Evolutionary conservation across 805 yeast genomes (phyloP), one percentile per base, ranked within the genome.

Genomic region (Peterozyma xylosa): DNA sequence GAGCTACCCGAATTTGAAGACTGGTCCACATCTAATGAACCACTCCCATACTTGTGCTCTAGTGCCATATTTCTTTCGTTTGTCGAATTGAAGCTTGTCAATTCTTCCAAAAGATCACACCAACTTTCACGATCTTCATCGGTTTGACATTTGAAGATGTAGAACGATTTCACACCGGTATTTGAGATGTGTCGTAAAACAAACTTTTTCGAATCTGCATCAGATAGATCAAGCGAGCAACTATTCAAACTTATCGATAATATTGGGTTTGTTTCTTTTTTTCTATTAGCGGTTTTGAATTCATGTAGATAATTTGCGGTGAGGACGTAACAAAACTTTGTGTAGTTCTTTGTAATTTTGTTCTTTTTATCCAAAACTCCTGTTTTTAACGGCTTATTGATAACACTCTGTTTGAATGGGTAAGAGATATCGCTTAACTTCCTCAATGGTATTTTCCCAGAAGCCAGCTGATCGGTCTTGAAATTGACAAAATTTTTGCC

Each of bases 261-360:
- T 3, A 67, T 42, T 5, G 77, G 78, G 21, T 54, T 55, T 47
- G 71, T 71, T 41, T 78, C 82, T 48, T 74, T 73, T 52, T 72
- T 76, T 35, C 81, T 65, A 57, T 76, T 80, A 27, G 66, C 58
- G 0, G 79, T 63, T 53, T 74, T 78, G 60, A 81, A 82, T 58
- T 82, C 88, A 59, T 81, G 88, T 34, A 82, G 57, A 48, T 70
- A 81, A 53, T 77, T 79, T 53, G 83, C 77, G 5, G 88, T 80
- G 45, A 82, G 65, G 11, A 82, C 84, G 51, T 79, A 82, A 69
- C 78, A 82, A 35, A 80, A 78, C 50, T 72, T 70, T 2, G 78
- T 69, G 58, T 80, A 80, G 41, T 75, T 76, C 59, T 79, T 78
- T 50, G 80, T 60, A 51, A 70, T 74, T 56, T 81, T 80, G 32